These are phyloP conservation scores for Panus rudis DNA, from an alignment of 768 basidiomycete genomes.

Conservation along the genomic window DNA sequence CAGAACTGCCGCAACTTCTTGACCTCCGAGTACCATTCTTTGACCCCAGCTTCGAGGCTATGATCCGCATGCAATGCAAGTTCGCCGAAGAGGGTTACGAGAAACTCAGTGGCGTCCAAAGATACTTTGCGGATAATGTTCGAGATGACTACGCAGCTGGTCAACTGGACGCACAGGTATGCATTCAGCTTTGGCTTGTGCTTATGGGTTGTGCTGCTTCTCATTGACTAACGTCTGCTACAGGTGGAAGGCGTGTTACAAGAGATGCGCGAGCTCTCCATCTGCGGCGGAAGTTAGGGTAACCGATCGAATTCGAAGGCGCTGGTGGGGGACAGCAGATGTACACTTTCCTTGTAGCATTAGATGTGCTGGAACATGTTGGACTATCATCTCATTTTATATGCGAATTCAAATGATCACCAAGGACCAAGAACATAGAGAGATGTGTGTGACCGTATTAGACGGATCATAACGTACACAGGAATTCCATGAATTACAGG, in stretches of 20 bases:
- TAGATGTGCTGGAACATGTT: too few species aligned
- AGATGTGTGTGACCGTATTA: too few species aligned
- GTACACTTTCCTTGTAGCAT: conserved; percentile 4
- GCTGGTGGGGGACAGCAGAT: background rate
- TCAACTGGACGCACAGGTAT: conserved; percentile 87
- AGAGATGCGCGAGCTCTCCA: conserved; percentile 94
- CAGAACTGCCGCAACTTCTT: conserved; percentile 85
- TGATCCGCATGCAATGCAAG: conserved; percentile 96
- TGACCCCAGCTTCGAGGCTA: conserved; percentile 97
- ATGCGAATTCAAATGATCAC: too few species aligned
- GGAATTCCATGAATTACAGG: too few species aligned
- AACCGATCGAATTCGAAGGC: too few species aligned
- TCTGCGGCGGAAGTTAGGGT: conserved; percentile 59
- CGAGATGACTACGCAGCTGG: conserved; percentile 97
- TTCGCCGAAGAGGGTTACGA: conserved; percentile 99
- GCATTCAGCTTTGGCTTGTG: conserved; percentile 9
- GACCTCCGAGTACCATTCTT: conserved; percentile 97
- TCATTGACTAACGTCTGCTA: conserved; percentile 1
- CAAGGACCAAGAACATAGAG: too few species aligned
- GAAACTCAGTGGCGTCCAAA: conserved; percentile 92
- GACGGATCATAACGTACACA: too few species aligned
- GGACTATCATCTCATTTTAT: too few species aligned
- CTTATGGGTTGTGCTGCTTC: too few species aligned
- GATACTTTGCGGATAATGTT: conserved; percentile 85
- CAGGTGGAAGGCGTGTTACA: conserved; percentile 95